phyloP scores from a whole-genome alignment of 495 filamentous ascomycete species.

The Neurospora hispaniola region DNA sequence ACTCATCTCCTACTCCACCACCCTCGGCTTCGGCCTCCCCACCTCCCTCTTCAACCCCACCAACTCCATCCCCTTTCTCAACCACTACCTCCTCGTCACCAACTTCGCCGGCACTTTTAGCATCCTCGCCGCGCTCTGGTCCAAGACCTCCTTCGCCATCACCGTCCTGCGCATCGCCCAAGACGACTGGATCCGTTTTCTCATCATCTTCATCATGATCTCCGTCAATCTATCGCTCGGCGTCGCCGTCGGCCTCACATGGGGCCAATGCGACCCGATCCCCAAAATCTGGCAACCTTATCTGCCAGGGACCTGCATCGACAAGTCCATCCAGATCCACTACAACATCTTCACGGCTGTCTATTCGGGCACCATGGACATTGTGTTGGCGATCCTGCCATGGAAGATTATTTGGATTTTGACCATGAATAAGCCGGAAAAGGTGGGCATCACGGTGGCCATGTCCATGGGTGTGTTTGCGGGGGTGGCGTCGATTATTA shows the following conservation, averaged over 20 bases:
- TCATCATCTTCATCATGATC: constrained; percentile 28
- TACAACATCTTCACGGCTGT: constrained; percentile 26
- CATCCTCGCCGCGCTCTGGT: constrained; percentile 23
- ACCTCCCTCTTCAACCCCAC: constrained; percentile 15
- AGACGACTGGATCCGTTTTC: constrained; percentile 15
- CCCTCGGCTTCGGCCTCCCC: constrained; percentile 19
- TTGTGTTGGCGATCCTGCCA: constrained; percentile 24
- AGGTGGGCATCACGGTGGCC: constrained; percentile 24
- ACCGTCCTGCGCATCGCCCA: constrained; percentile 25
- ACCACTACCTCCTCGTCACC: constrained; percentile 15
- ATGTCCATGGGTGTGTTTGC: constrained; percentile 31
- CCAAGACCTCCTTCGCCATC: constrained; percentile 27
- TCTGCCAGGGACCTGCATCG: constrained; percentile 25
- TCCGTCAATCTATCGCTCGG: constrained; percentile 24
- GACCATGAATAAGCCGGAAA: constrained; percentile 25
- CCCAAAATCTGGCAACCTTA: constrained; percentile 20
- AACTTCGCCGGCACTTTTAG: constrained; percentile 24
- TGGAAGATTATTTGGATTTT: constrained; percentile 29
- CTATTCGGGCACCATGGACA: constrained; percentile 25
- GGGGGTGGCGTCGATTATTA: constrained; percentile 17
- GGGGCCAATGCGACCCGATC: constrained; percentile 24
- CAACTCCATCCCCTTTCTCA: not conserved
- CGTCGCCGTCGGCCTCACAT: constrained; percentile 21
- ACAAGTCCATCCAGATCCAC: constrained; percentile 15
- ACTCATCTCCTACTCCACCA: constrained; percentile 50